phyloP scores from a whole-genome alignment of 805 yeast genomes.

The Ogataea angusta region DNA sequence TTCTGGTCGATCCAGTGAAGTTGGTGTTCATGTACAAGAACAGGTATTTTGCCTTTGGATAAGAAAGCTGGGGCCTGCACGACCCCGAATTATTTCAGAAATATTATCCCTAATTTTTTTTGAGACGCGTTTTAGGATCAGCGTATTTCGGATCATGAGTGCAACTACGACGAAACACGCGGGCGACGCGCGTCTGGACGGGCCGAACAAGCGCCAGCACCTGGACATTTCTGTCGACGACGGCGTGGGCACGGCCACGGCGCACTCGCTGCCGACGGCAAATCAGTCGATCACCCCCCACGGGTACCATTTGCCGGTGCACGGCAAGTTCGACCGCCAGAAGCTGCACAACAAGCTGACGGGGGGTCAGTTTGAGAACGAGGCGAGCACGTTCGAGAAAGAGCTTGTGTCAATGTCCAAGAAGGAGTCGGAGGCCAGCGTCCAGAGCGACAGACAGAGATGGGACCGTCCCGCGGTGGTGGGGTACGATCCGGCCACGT shows the following conservation, averaged over 20 bases:
- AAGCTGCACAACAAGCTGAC: constrained; percentile 29
- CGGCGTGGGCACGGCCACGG: constrained; percentile 23
- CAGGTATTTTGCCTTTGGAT: constrained; percentile 6
- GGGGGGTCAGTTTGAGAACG: constrained; percentile 29
- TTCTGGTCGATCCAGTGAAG: constrained; percentile 32
- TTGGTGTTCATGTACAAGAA: constrained; percentile 25
- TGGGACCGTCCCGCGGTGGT: constrained; percentile 58
- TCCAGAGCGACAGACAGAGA: constrained; percentile 27
- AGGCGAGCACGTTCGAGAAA: constrained; percentile 50
- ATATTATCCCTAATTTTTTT: not conserved
- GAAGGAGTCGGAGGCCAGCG: constrained; percentile 18
- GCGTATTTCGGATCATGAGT: not conserved
- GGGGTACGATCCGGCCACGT: constrained; percentile 43
- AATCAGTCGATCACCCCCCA: constrained; percentile 27
- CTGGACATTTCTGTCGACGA: constrained; percentile 23
- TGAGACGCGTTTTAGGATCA: constrained; percentile 9
- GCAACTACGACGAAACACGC: constrained; percentile 8
- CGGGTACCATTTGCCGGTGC: constrained; percentile 32
- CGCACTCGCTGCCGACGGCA: constrained; percentile 33
- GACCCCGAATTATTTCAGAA: constrained; percentile 1
- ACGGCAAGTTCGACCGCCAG: constrained; percentile 22
- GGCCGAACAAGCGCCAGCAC: constrained; percentile 21
- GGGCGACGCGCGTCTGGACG: constrained; percentile 8
- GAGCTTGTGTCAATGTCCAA: constrained; percentile 45
- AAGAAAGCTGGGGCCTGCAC: constrained; percentile 7